Conservation (phyloP, 2,329 filamentous ascomycete genomes). For the Sclerotinia nivalis region DNA sequence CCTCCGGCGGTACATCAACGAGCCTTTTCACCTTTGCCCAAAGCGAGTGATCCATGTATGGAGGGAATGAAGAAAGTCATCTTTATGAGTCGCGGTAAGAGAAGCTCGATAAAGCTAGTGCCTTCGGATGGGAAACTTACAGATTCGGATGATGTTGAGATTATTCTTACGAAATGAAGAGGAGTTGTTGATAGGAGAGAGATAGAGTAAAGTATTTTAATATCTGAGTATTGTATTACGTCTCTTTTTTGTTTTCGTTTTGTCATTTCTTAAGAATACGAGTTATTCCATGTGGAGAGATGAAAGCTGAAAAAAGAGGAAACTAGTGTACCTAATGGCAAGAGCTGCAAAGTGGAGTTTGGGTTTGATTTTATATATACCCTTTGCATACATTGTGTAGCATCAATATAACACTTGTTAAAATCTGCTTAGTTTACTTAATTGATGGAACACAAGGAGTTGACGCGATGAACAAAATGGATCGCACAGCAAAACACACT, state of each 20-base stretch:
- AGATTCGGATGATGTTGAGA: constrained; percentile 1
- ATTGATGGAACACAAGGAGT: background rate
- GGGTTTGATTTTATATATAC: background rate
- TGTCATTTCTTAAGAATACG: background rate
- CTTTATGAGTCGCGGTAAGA: constrained; percentile 12
- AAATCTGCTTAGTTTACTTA: background rate
- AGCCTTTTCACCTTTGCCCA: background rate
- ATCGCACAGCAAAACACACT: background rate
- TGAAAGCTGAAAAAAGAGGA: background rate
- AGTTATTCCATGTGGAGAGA: background rate
- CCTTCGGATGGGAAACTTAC: constrained; percentile 5
- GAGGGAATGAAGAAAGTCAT: constrained; percentile 7
- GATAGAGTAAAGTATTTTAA: background rate
- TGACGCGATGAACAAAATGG: background rate
- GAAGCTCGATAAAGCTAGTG: constrained; percentile 17
- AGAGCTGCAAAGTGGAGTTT: background rate
- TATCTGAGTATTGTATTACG: background rate
- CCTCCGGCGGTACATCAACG: background rate
- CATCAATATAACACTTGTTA: background rate
- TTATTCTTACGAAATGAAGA: constrained; percentile 10
- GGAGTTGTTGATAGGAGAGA: background rate
- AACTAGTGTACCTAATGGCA: background rate
- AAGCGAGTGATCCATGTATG: background rate
- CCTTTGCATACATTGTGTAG: background rate
- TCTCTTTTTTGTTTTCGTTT: background rate